Evolutionary conservation across 441 rosid genomes (phyloP).

Genomic region (Pelargonium fulgidum): DNA sequence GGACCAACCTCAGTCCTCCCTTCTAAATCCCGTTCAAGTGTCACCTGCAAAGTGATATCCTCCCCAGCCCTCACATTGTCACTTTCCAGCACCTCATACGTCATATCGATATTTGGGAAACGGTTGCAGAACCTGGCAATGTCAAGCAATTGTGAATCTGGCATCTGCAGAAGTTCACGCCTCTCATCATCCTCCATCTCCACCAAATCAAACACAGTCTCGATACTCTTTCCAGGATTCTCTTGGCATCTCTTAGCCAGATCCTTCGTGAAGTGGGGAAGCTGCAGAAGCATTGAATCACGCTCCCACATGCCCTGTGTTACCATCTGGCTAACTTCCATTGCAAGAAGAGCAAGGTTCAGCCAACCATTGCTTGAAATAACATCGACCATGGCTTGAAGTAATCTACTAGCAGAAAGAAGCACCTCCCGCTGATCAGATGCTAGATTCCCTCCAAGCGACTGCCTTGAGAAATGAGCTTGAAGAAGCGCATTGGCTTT

Average conservation of each 20-base stretch:
- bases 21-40: constrained; percentile 71
- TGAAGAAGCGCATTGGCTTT: constrained; percentile 89
- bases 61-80: constrained; percentile 54
- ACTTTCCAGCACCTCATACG: constrained; percentile 54
- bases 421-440: constrained; percentile 82
- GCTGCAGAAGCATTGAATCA: constrained; percentile 91
- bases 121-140: constrained; percentile 82
- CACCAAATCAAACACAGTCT: constrained; percentile 81
- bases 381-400: constrained; percentile 89
- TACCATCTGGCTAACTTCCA: constrained; percentile 97
- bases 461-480: constrained; percentile 86
- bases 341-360: constrained; percentile 82
- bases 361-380: constrained; percentile 91
- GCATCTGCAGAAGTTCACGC: constrained; percentile 65
- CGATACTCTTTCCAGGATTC: constrained; percentile 70
- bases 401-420: constrained; percentile 61
- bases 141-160: constrained; percentile 59
- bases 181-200: constrained; percentile 94
- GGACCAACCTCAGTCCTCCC: constrained; percentile 82
- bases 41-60: constrained; percentile 58
- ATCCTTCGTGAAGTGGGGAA: constrained; percentile 80
- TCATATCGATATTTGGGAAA: constrained; percentile 75
- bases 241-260: constrained; percentile 80
- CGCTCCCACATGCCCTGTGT: constrained; percentile 98
- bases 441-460: constrained; percentile 59